These are phyloP conservation scores for Xerocomellus chrysenteron DNA, from an alignment of 768 basidiomycete species.

Conservation along the genomic window DNA sequence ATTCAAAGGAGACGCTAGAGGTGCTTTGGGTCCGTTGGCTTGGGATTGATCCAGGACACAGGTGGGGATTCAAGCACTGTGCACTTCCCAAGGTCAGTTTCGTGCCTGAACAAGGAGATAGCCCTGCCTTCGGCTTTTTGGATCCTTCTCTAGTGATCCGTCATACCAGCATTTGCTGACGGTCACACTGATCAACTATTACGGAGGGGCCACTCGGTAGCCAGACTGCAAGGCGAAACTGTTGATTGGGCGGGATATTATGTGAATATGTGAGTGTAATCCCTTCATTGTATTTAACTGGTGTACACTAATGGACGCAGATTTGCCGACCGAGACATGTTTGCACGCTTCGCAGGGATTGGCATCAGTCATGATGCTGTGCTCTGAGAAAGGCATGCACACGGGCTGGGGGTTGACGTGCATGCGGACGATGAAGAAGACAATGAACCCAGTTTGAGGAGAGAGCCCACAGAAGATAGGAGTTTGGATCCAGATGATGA, in stretches of 20 bases:
- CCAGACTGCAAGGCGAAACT: neutral
- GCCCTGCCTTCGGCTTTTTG: neutral
- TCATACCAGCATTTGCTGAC: neutral
- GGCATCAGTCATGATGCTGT: neutral
- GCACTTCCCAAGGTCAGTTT: neutral
- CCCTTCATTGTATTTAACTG: neutral
- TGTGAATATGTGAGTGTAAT: neutral
- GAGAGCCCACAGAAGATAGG: neutral
- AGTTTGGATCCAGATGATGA: too few relatives aligned
- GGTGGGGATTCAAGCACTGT: neutral
- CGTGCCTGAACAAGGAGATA: neutral
- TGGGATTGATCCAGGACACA: neutral
- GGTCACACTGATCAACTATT: neutral
- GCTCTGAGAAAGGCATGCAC: neutral
- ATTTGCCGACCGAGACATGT: slow-evolving; percentile 11
- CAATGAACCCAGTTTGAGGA: neutral
- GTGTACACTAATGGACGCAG: neutral
- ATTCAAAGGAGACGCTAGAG: neutral
- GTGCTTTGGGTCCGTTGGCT: slow-evolving; percentile 5
- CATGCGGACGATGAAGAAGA: neutral
- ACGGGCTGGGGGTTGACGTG: neutral
- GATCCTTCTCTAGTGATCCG: neutral
- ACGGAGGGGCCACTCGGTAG: neutral
- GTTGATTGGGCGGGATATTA: neutral
- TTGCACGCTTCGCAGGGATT: neutral